Evolutionary conservation across 371 early-diverging fungal species (phyloP).

Genomic region (Circinella minor): DNA sequence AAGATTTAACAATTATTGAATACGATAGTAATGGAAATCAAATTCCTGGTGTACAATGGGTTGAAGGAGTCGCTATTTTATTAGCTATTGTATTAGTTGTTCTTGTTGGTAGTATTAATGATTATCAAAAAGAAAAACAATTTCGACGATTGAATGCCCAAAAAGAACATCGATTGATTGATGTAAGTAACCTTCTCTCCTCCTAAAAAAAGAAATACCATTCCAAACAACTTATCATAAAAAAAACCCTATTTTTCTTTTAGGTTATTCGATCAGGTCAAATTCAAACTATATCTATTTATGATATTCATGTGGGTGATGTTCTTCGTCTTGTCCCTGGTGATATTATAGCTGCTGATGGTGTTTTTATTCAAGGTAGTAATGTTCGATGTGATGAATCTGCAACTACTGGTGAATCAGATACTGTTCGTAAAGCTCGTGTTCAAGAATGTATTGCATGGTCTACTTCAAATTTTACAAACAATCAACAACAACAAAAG

Average conservation of each 20-base stretch:
- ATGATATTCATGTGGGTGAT: conserved; percentile 89
- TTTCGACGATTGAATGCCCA: conserved; percentile 83
- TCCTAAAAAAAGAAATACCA: too few relatives aligned
- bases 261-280: conserved; percentile 76
- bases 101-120: conserved; percentile 79
- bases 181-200: conserved; percentile 14
- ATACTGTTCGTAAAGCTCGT: conserved; percentile 64
- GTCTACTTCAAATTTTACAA: not conserved
- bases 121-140: conserved; percentile 86
- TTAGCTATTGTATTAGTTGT: conserved; percentile 84
- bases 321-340: conserved; percentile 89
- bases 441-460: conserved; percentile 35
- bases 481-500: not conserved
- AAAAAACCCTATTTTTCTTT: conserved; percentile 16
- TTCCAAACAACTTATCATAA: too few relatives aligned
- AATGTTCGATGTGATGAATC: conserved; percentile 90
- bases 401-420: conserved; percentile 91
- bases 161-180: conserved; percentile 78
- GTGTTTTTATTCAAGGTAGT: conserved; percentile 82
- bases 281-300: conserved; percentile 76
- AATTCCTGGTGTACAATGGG: conserved; percentile 68
- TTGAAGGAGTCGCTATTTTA: conserved; percentile 81
- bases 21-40: conserved; percentile 33
- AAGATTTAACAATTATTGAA: conserved; percentile 65
- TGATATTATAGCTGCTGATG: conserved; percentile 91